Percentiles rank a stretch among this genome's conserved stretches.
Evolutionary conservation across 2,329 filamentous ascomycete species (phyloP).

Genomic region (Talaromyces sp.): DNA sequence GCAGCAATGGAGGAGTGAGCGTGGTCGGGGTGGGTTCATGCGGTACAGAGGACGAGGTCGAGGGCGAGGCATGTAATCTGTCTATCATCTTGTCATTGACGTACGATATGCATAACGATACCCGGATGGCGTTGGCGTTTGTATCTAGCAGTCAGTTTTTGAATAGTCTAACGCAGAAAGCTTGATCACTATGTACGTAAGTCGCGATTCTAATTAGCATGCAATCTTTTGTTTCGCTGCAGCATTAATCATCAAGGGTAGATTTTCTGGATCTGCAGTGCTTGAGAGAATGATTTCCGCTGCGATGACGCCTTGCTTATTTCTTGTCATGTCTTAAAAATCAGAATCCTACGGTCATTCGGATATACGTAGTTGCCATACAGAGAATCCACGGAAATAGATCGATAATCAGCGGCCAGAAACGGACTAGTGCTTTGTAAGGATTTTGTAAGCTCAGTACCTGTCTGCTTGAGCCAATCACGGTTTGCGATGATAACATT

Average conservation of each 20-base stretch:
- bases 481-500: not conserved
- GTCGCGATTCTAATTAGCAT: not conserved
- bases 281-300: not conserved
- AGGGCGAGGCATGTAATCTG: slow-evolving; percentile 22
- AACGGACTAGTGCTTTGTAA: slow-evolving; percentile 13
- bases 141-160: not conserved
- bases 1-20: slow-evolving; percentile 51
- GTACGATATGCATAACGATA: slow-evolving; percentile 3
- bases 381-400: not conserved
- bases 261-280: not conserved
- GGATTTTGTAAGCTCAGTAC: slow-evolving; percentile 14
- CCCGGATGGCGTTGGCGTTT: slow-evolving; percentile 10
- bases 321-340: not conserved
- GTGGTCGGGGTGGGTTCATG: slow-evolving; percentile 49
- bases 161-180: not conserved
- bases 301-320: not conserved
- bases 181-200: not conserved
- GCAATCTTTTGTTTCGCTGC: not conserved
- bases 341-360: not conserved
- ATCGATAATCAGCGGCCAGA: not conserved
- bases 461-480: slow-evolving; percentile 8
- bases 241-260: not conserved
- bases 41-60: slow-evolving; percentile 47
- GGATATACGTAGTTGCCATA: not conserved
- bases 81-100: not conserved